Base-by-base conservation (phyloP, 352 stramenopile genomes). In the Phytophthora sp. region DNA sequence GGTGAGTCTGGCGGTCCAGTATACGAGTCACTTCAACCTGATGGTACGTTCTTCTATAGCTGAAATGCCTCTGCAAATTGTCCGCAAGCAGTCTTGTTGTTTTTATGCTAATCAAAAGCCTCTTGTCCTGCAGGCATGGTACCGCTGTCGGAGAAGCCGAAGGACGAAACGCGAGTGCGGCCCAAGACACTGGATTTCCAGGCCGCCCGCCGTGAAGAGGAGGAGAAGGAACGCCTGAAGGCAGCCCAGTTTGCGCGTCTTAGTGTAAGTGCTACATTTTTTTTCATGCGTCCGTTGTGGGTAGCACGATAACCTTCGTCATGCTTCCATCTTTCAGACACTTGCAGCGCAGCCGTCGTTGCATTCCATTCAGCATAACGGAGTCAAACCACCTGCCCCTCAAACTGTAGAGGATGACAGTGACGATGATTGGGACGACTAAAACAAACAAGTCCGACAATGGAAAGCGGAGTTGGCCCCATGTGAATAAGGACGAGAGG, bases 401-500 rank as follows among this genome's bases (percentile, higher is more conserved):
- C 50, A 67, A 46, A 34, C 35, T 24, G 35, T 31, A 15, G 57
- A 78, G 11, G 70, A 72, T n/a, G 77, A 93, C 46, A 91, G 83
- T 50, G 86, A 93, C 39, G 82, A 93, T 30, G 86, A 92, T 49
- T 95, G 86, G 86, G 86, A 94, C 51, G 84, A 95, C 56, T 95
- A 60, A 87, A 38, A 30, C n/a, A 57, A 51, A 24, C 24, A 3
- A 26, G 5, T n/a, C 28, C 30, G 27, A 17, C 17, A 48, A 20
- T 10, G 34, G 56, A 26, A 27, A 37, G 8, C 9, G 46, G 12
- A 18, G 17, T 32, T 15, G 18, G 24, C 30, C 23, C 17, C 7
- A 17, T 42, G 37, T 43, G 18, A 30, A 44, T 35, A 37, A 12
- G 53, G 18, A 37, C 48, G 18, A 39, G 13, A 55, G 34, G 20